These are phyloP conservation scores for Sporothrix schenckii DNA, from an alignment of 2,329 filamentous ascomycete species.

Conservation along the genomic window DNA sequence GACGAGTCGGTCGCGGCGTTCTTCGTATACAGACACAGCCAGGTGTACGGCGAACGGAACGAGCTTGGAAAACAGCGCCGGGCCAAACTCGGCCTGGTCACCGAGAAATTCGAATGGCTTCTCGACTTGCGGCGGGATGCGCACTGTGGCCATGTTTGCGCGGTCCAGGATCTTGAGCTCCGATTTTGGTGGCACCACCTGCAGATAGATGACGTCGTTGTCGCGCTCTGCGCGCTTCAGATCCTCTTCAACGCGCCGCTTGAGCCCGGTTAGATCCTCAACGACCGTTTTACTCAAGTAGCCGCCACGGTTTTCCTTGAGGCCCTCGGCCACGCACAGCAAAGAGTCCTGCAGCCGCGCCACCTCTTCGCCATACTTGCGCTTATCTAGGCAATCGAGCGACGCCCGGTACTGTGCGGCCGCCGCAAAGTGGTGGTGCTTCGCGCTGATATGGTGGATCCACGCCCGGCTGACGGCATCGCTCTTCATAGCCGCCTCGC, in stretches of 20 bases:
- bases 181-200: conserved; percentile 78
- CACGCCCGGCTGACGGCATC: conserved; percentile 88
- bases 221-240: conserved; percentile 92
- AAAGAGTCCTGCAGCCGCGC: conserved; percentile 82
- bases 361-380: conserved; percentile 93
- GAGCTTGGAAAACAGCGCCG: conserved; percentile 83
- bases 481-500: conserved; percentile 84
- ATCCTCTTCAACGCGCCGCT: conserved; percentile 80
- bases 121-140: conserved; percentile 78
- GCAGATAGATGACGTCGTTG: conserved; percentile 91
- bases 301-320: conserved; percentile 73
- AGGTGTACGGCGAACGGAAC: conserved; percentile 96
- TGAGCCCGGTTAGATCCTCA: conserved; percentile 80
- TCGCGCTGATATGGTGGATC: conserved; percentile 97
- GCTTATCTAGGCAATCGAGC: conserved; percentile 88
- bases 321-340: conserved; percentile 77
- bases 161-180: conserved; percentile 84
- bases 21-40: conserved; percentile 92
- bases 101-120: conserved; percentile 80
- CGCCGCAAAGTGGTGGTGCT: conserved; percentile 95
- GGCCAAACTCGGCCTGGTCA: conserved; percentile 77
- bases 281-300: conserved; percentile 82
- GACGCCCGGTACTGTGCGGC: conserved; percentile 92
- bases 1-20: conserved; percentile 85
- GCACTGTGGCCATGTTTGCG: conserved; percentile 82